Evolutionary conservation across 345 rosid species (phyloP), one percentile per base, ranked within the genome.

Genomic region (Ailanthus altissimus): DNA sequence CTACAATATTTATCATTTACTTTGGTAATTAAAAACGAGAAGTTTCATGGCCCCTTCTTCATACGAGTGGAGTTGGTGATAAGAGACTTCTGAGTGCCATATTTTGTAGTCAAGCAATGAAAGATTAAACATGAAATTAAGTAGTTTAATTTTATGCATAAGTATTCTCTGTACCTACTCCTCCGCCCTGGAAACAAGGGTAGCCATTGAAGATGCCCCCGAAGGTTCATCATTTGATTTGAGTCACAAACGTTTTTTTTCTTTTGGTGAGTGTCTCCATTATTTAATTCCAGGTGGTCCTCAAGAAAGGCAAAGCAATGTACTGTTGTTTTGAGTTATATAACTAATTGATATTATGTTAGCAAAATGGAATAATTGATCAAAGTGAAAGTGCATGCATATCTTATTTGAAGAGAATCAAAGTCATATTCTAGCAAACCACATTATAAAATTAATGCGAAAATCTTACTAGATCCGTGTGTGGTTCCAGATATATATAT

Each of bases 141-240:
- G n/a, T n/a, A n/a, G n/a, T n/a, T n/a, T n/a, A n/a, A n/a, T n/a
- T n/a, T 32, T 32, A 32, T 32, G 38, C 3, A 32, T 32, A 32
- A 3, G 38, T 32, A 49, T 49, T 49, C 18, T 12, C 53, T 2
- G 0, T 43, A 73, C 75, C 66, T 45, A 43, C 13, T 7, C 12
- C 59, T 32, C 60, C 77, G 49, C 77, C 77, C 59, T 74, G 57
- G 21, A 74, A 74, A 62, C 77, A 49, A 74, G 70, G 69, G 63
- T 13, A 47, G 23, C 70, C 77, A 74, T 49, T 32, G 60, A 73
- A 72, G 12, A 28, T 65, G 26, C 15, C 16, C 42, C 18, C 9
- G 25, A 21, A 72, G 47, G 21, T 11, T 61, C 58, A 16, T 45
- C 58, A 60, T 60, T 73, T 20, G 16, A 28, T 25, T 45, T n/a